These are phyloP conservation scores for Pluteus cervinus DNA, from an alignment of 768 basidiomycete species.

Conservation along the genomic window DNA sequence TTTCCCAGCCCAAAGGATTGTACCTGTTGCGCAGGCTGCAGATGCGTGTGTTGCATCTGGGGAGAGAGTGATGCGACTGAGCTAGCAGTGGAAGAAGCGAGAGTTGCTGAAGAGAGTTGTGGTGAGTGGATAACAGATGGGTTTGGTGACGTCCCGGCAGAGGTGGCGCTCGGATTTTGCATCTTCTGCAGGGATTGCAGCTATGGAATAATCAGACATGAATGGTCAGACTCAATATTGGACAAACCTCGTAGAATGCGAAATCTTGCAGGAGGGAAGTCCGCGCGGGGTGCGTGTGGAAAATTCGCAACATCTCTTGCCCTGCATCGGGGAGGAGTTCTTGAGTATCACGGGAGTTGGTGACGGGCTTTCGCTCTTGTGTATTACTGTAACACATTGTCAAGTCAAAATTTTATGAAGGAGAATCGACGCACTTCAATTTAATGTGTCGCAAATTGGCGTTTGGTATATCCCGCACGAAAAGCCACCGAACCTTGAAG, in stretches of 20 bases:
- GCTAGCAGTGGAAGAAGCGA: too few species aligned
- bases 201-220: slow-evolving; percentile 26
- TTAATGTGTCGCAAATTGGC: slow-evolving; percentile 85
- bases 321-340: slow-evolving; percentile 95
- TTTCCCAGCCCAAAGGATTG: slow-evolving; percentile 44
- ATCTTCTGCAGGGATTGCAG: slow-evolving; percentile 84
- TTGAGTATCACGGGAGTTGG: slow-evolving; percentile 96
- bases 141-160: slow-evolving; percentile 36
- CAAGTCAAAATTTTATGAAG: background rate
- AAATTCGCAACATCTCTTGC: slow-evolving; percentile 93
- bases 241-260: slow-evolving; percentile 79
- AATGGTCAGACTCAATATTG: background rate
- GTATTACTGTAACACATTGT: slow-evolving; percentile 62
- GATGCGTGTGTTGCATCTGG: slow-evolving; percentile 25
- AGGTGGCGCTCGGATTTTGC: slow-evolving; percentile 31
- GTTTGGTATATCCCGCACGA: slow-evolving; percentile 93
- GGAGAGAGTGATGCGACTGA: too few species aligned
- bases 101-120: too few species aligned
- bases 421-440: slow-evolving; percentile 51
- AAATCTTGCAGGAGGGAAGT: slow-evolving; percentile 94
- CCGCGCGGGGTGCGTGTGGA: slow-evolving; percentile 87
- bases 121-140: slow-evolving; percentile 29
- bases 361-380: slow-evolving; percentile 96
- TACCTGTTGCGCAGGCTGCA: slow-evolving; percentile 25
- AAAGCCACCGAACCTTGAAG: slow-evolving; percentile 97